Evolutionary conservation across 345 rosid species (phyloP).

Genomic region (Citrus unshiu): DNA sequence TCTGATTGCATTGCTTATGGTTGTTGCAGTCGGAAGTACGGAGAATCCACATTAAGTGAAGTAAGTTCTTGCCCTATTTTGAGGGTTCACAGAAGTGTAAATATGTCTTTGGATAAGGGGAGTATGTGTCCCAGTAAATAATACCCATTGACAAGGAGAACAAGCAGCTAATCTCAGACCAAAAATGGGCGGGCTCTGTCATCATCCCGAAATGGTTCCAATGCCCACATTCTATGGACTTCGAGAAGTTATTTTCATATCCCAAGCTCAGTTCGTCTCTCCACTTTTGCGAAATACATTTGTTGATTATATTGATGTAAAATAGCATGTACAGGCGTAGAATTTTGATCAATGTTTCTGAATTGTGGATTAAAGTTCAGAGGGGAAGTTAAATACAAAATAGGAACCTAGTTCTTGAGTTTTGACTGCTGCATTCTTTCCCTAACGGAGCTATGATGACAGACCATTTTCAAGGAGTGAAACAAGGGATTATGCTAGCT

Average conservation of each 20-base stretch:
- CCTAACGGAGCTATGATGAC: too few relatives aligned
- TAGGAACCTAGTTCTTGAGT: background rate
- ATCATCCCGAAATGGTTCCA: background rate
- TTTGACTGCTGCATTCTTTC: too few relatives aligned
- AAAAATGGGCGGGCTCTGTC: background rate
- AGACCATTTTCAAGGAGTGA: too few relatives aligned
- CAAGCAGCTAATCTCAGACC: background rate
- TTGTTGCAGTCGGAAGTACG: slow-evolving; percentile 24
- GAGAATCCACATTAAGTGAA: slow-evolving; percentile 15
- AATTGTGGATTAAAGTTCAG: background rate
- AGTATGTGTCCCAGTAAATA: background rate
- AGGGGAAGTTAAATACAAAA: background rate
- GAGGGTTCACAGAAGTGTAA: background rate
- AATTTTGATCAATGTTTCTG: background rate
- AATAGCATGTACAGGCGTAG: background rate
- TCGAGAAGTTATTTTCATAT: background rate
- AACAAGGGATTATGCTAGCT: too few relatives aligned
- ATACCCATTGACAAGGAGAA: background rate
- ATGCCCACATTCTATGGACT: background rate
- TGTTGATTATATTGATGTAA: background rate
- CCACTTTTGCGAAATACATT: too few relatives aligned
- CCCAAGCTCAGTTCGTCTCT: too few relatives aligned
- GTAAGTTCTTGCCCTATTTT: background rate
- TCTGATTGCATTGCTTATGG: slow-evolving; percentile 1
- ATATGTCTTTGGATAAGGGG: background rate